A percentile compares a stretch with the other conserved stretches of the same genome.
Conservation (phyloP, 768 basidiomycete genomes). For the Termitomyces heimii region DNA sequence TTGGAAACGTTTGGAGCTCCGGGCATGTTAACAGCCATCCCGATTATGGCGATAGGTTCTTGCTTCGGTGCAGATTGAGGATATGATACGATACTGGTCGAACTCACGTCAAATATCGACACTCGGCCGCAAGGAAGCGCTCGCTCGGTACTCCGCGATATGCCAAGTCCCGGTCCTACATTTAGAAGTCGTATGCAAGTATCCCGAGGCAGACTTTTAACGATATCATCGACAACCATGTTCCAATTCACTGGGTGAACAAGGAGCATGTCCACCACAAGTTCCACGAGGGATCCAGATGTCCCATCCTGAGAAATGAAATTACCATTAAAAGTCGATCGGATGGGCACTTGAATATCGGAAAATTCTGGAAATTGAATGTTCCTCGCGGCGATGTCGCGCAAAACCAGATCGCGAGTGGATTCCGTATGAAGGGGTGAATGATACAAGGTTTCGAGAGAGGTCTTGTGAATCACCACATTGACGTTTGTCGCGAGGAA, state of each 20-base stretch:
- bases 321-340: constrained; percentile 40
- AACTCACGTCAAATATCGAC: constrained; percentile 17
- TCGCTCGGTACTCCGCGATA: constrained; percentile 33
- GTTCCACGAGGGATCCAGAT: constrained; percentile 29
- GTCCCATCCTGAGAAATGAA: constrained; percentile 18
- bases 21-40: constrained; percentile 6
- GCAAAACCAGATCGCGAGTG: constrained; percentile 34
- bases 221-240: constrained; percentile 26
- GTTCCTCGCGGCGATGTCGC: constrained; percentile 34
- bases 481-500: constrained; percentile 23
- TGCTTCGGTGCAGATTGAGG: constrained; percentile 20
- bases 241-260: constrained; percentile 50
- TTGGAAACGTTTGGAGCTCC: constrained; percentile 40
- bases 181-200: constrained; percentile 33
- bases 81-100: background rate
- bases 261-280: constrained; percentile 43
- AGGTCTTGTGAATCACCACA: constrained; percentile 34
- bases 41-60: constrained; percentile 48
- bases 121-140: constrained; percentile 18
- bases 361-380: constrained; percentile 49
- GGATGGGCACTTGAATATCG: too few relatives aligned
- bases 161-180: constrained; percentile 40
- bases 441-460: constrained; percentile 51
- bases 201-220: constrained; percentile 15
- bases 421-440: constrained; percentile 22